Base-by-base conservation (phyloP, 345 rosid genomes). In the Eucalyptus erythrocorys region DNA sequence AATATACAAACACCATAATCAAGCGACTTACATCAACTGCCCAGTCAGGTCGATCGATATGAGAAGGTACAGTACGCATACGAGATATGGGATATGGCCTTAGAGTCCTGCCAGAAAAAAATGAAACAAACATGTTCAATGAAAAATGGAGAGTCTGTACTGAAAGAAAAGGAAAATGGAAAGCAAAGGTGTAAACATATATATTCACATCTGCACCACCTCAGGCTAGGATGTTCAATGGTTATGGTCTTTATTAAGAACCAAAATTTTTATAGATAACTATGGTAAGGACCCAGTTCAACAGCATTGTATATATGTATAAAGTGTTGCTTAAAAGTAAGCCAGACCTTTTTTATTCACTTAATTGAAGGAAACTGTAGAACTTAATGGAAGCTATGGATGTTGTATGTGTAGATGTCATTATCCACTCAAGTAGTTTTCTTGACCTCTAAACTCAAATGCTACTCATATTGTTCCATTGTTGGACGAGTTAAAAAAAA, bases 81-180 rank as follows among this genome's bases (percentile, higher is more conserved):
- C 92, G 87, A 86, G 98, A 98, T 88, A 97, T 94, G 34, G 95
- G 99, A 93, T 92, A 96, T 59, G 98, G 99, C 92, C 96, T 95
- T 82, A 97, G 92, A 2, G 93, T 87, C 89, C 99, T 98, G 93
- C 86, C 88, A 85, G 93, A 81, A 86, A 88, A 47, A 68, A 42
- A 87, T 64, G 30, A 88, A 87, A 76, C 8, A 40, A 59, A 37
- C 22, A 76, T 37, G 27, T 76, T 37, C 27, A 88, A 55, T 80
- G 87, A 85, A 61, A 40, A 45, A 66, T 88, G 55, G 82, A 40
- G 59, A 24, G 82, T 21, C 26, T 37, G 27, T 71, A 71, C 81
- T 10, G 80, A 49, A 66, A 71, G 50, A 27, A 51, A 22, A 17
- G 30, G 84, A 79, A 80, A 50, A 53, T 13, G 14, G 57, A 85